Evolutionary conservation across 2,329 filamentous ascomycete genomes (phyloP).

Genomic region (Byssochlamys sp.): DNA sequence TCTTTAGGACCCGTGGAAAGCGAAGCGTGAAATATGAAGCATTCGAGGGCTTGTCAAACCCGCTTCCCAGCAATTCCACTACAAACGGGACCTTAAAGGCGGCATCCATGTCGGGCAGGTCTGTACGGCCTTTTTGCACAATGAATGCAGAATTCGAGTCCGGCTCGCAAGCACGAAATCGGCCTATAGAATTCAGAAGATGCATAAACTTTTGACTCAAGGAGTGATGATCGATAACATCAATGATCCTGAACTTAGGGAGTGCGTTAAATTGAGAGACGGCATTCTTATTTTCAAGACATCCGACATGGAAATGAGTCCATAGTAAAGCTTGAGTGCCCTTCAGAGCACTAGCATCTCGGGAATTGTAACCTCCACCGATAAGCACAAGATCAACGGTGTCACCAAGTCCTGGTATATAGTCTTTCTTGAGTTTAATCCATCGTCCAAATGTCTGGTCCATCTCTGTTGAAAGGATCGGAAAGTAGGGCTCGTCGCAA

Average conservation of each 20-base stretch:
- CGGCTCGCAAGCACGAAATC: slow-evolving; percentile 36
- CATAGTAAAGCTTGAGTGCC: slow-evolving; percentile 51
- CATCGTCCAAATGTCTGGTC: slow-evolving; percentile 36
- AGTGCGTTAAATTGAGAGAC: slow-evolving; percentile 41
- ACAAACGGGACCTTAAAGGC: slow-evolving; percentile 64
- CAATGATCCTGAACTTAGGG: slow-evolving; percentile 59
- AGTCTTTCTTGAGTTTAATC: slow-evolving; percentile 85
- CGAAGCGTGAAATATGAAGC: slow-evolving; percentile 63
- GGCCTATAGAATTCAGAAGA: slow-evolving; percentile 40
- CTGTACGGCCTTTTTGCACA: slow-evolving; percentile 38
- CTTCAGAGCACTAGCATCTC: slow-evolving; percentile 47
- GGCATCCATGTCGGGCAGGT: slow-evolving; percentile 25
- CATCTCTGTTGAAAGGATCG: slow-evolving; percentile 32
- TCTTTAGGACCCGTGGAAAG: slow-evolving; percentile 65
- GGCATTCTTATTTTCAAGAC: slow-evolving; percentile 58
- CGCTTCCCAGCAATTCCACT: slow-evolving; percentile 70
- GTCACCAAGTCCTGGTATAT: slow-evolving; percentile 67
- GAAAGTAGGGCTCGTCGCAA: slow-evolving; percentile 65
- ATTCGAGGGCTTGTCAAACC: slow-evolving; percentile 63
- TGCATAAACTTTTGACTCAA: slow-evolving; percentile 45
- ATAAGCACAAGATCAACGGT: slow-evolving; percentile 74
- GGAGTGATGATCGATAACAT: slow-evolving; percentile 44
- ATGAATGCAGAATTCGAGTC: slow-evolving; percentile 28
- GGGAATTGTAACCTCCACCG: slow-evolving; percentile 61
- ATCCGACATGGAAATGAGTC: slow-evolving; percentile 75